phyloP scores from a whole-genome alignment of 2,329 filamentous ascomycete species.

The Aureobasidium subglaciale region DNA sequence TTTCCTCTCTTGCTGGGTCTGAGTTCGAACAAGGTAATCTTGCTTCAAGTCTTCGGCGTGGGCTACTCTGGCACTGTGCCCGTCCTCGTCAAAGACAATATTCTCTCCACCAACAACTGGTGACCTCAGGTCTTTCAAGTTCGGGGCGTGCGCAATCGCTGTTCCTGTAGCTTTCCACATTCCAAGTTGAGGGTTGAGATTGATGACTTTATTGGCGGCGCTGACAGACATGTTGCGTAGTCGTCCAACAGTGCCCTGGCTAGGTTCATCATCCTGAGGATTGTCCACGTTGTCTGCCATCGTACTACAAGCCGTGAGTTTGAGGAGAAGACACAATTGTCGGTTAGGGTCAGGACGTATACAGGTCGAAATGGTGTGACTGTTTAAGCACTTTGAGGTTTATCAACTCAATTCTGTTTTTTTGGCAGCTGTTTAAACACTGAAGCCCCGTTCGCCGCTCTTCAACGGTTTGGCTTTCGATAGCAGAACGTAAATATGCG shows the following conservation, averaged over 20 bases:
- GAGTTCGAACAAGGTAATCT: background rate
- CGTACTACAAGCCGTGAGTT: no score
- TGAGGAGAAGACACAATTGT: no score
- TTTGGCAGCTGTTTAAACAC: no score
- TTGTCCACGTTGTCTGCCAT: background rate
- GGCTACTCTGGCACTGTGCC: background rate
- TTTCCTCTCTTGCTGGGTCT: background rate
- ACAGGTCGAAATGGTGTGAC: no score
- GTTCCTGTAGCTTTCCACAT: conserved; percentile 40
- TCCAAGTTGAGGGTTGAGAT: conserved; percentile 29
- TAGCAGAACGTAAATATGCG: background rate
- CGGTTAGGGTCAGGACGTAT: no score
- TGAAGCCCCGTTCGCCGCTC: no score
- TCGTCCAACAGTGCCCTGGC: background rate
- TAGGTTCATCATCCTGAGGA: background rate
- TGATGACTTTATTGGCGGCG: conserved; percentile 13
- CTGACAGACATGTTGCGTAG: background rate
- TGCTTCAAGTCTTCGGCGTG: background rate
- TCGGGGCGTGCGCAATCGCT: conserved; percentile 36
- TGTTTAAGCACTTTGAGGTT: no score
- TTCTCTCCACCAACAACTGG: background rate
- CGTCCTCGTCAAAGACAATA: background rate
- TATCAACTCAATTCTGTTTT: no score
- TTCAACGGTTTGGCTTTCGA: background rate
- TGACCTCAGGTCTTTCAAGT: conserved; percentile 32